Conservation (phyloP, 192 early-diverging fungal species). For the Diversispora epigaea region DNA sequence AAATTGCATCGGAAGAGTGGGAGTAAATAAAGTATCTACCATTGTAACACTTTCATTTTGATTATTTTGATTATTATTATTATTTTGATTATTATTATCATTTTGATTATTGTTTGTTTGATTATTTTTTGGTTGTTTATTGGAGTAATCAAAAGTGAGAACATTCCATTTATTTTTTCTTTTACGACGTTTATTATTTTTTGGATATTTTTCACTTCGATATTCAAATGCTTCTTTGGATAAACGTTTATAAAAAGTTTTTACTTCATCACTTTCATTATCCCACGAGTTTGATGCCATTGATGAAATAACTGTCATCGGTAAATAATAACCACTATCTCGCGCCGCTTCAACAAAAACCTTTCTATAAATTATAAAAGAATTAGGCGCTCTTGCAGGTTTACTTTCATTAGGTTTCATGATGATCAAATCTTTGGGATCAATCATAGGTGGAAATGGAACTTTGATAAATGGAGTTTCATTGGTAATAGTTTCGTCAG, state of each 20-base stretch:
- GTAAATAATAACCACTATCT: background rate
- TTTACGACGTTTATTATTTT: background rate
- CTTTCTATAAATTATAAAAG: conserved; percentile 1
- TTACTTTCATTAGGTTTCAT: background rate
- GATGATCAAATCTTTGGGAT: conserved; percentile 3
- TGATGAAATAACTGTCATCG: conserved; percentile 17
- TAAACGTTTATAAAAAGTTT: background rate
- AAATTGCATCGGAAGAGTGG: too few species aligned
- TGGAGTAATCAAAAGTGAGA: background rate
- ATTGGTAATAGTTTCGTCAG: too few species aligned
- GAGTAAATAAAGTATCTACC: too few species aligned
- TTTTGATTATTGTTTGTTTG: too few species aligned
- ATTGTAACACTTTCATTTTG: too few species aligned
- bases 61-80: too few species aligned
- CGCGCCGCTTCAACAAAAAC: background rate
- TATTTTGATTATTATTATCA: too few species aligned
- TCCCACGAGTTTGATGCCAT: background rate
- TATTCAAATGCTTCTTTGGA: conserved; percentile 3
- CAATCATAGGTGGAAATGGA: background rate
- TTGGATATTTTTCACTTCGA: background rate
- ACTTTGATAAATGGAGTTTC: background rate
- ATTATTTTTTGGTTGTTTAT: too few species aligned
- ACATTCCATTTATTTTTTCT: background rate
- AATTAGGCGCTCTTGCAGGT: background rate
- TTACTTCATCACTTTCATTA: background rate